Conservation (phyloP, 2,329 filamentous ascomycete genomes). For the Pseudopyricularia javanii region DNA sequence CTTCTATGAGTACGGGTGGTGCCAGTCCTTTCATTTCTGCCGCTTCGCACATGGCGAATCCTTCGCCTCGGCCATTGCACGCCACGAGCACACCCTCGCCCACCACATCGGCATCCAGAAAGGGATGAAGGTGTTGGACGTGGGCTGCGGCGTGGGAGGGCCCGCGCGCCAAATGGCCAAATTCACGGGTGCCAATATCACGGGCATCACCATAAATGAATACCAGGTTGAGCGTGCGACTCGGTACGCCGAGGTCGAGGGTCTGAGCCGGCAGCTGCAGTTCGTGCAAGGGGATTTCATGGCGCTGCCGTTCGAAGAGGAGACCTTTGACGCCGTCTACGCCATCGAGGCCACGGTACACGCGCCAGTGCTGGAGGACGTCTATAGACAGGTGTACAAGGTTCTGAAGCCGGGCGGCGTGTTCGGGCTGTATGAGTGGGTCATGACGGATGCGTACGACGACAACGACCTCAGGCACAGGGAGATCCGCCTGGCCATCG, state of each 20-base stretch:
- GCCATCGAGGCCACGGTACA: slow-evolving; percentile 96
- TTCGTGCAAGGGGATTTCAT: slow-evolving; percentile 98
- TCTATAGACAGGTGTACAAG: slow-evolving; percentile 89
- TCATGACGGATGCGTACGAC: slow-evolving; percentile 95
- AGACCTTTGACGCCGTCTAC: slow-evolving; percentile 89
- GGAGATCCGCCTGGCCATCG: slow-evolving; percentile 87
- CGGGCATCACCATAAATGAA: slow-evolving; percentile 96
- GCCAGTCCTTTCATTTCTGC: slow-evolving; percentile 94
- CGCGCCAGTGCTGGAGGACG: slow-evolving; percentile 77
- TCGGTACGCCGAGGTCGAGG: slow-evolving; percentile 70
- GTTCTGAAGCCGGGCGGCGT: slow-evolving; percentile 91
- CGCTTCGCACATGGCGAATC: slow-evolving; percentile 78
- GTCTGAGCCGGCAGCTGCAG: slow-evolving; percentile 63
- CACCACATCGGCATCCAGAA: slow-evolving; percentile 76
- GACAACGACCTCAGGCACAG: slow-evolving; percentile 77
- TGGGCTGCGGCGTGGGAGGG: slow-evolving; percentile 92
- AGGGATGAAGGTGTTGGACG: slow-evolving; percentile 82
- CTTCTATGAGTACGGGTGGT: slow-evolving; percentile 94
- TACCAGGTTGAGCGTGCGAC: slow-evolving; percentile 94
- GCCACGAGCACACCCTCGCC: slow-evolving; percentile 96
- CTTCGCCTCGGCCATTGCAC: slow-evolving; percentile 83
- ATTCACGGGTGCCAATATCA: slow-evolving; percentile 80
- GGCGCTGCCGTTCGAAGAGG: slow-evolving; percentile 61
- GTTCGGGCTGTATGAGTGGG: slow-evolving; percentile 97
- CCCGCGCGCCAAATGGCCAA: slow-evolving; percentile 92